Base-by-base conservation (phyloP, 106 monocot genomes). In the Xerophyta viscosa region DNA sequence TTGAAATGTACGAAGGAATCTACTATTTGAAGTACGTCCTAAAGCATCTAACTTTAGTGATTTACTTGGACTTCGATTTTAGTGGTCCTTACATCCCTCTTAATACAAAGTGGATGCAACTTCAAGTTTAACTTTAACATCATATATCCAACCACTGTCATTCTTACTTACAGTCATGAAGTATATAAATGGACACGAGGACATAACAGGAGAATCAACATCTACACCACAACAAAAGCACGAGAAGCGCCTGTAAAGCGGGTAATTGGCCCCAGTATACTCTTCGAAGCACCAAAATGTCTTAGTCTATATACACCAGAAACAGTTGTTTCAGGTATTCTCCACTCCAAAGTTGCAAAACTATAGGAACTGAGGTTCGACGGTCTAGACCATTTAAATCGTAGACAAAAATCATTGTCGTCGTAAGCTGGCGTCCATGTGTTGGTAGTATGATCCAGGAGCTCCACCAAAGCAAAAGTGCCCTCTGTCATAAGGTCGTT, bases 401-500 rank as follows among this genome's bases (percentile, higher is more conserved):
- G 21, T 41, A 62, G 37, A 31, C 62, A 50, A 37, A 62, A 62
- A 41, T 62, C 62, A 50, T 62, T 50, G 19, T 62, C 62, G 8
- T 62, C 62, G n/a, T 62, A 62, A 5, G 37, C 37, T 18, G 62
- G 62, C 36, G 19, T 7, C 62, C 62, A 62, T 6, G 50, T 50
- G 7, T 51, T 26, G 8, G 36, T 50, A 27, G 26, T 37, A 20
- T 62, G 17, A n/a, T n/a, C n/a, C 9, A 51, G 18, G 2, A 51
- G 9, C 50, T 62, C 62, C 23, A 62, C 50, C 36, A 62, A 20
- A 2, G 62, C 18, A 14, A 50, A 62, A 0, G 62, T 62, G 7
- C 62, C 62, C 50, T 62, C 62, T 2, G 62, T 62, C 62, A 62
- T 37, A 18, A 51, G 62, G 25, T 62, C 62, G 21, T 62, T 62